Evolutionary conservation across 73 alveolate genomes (phyloP).

Genomic region (Blepharisma stoltei): DNA sequence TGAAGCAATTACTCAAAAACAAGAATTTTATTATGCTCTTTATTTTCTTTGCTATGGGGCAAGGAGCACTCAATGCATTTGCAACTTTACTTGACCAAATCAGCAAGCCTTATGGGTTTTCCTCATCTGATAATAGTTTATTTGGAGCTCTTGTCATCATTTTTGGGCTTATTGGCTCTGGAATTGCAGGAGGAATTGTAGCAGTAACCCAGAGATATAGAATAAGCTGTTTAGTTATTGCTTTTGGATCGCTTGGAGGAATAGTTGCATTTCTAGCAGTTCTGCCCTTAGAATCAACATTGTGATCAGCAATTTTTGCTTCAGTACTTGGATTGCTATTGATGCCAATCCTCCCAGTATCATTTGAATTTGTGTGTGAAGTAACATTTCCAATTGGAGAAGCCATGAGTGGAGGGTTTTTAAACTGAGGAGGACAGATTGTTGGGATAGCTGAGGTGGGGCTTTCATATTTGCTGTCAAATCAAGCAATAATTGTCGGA

Average conservation of each 20-base stretch:
- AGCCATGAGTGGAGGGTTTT: conserved; percentile 78
- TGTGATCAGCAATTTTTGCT: conserved; percentile 36
- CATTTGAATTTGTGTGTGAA: conserved; percentile 78
- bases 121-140: conserved; percentile 48
- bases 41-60: conserved; percentile 45
- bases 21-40: conserved; percentile 40
- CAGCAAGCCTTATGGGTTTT: conserved; percentile 47
- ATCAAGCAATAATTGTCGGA: not conserved
- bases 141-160: conserved; percentile 67
- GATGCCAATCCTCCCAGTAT: conserved; percentile 78
- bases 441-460: conserved; percentile 59
- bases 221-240: conserved; percentile 34
- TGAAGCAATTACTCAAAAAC: conserved; percentile 39
- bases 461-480: not conserved
- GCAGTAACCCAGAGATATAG: conserved; percentile 49
- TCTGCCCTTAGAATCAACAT: conserved; percentile 32
- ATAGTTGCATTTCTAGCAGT: conserved; percentile 27
- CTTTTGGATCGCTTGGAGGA: conserved; percentile 32
- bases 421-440: conserved; percentile 62
- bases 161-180: conserved; percentile 73
- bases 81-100: conserved; percentile 54
- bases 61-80: conserved; percentile 54
- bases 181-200: conserved; percentile 47
- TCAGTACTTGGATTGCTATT: conserved; percentile 63
- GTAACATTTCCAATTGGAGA: conserved; percentile 84